These are phyloP conservation scores for Verticillium tricorpus DNA, from an alignment of 2,329 filamentous ascomycete species.

Conservation along the genomic window DNA sequence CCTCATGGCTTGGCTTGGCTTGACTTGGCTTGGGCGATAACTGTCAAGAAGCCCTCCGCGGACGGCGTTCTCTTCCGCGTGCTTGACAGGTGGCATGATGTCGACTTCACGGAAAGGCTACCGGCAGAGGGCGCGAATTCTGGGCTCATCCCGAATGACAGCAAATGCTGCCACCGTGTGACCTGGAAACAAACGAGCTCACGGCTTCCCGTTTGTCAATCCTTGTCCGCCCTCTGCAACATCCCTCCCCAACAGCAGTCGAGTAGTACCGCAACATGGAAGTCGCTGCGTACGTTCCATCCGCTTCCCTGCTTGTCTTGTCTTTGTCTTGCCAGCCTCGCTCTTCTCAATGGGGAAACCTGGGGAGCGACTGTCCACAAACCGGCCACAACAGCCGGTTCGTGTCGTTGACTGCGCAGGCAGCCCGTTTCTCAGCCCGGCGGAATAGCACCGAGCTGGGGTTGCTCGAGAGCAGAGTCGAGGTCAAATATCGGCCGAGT, in stretches of 20 bases:
- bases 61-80: conserved; percentile 1
- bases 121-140: not conserved
- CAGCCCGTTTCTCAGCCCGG: not conserved
- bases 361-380: not conserved
- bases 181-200: not conserved
- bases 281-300: not conserved
- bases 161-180: not conserved
- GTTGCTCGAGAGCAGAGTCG: not conserved
- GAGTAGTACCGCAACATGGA: not conserved
- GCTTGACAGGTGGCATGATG: conserved; percentile 3
- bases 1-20: not conserved
- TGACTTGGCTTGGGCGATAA: not conserved
- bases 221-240: not conserved
- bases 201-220: not conserved
- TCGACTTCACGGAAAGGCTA: not conserved
- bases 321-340: not conserved
- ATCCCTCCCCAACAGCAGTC: not conserved
- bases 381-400: not conserved
- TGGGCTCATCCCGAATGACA: not conserved
- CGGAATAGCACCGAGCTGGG: not conserved
- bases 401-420: not conserved
- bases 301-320: not conserved
- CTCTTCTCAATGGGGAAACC: not conserved
- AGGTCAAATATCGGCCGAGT: not conserved
- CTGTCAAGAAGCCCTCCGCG: too few relatives aligned